Evolutionary conservation across 352 stramenopile genomes (phyloP).

Genomic region (Thalassiosira exigua): DNA sequence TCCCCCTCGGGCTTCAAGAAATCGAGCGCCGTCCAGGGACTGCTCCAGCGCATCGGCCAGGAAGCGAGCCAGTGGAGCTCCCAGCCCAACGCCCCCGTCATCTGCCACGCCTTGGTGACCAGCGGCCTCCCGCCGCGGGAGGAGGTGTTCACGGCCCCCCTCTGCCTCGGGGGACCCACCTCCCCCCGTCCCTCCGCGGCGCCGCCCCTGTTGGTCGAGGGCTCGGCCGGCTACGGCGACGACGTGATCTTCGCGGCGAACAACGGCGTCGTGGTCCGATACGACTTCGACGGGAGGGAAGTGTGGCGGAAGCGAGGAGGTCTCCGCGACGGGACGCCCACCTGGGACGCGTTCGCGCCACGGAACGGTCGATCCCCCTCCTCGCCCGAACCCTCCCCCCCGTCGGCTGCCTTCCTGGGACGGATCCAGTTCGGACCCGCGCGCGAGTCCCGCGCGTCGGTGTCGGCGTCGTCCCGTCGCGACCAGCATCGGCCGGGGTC

Average conservation of each 20-base stretch:
- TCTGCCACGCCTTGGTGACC: constrained; percentile 77
- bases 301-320: constrained; percentile 60
- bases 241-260: constrained; percentile 82
- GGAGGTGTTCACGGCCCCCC: constrained; percentile 77
- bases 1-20: constrained; percentile 34
- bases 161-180: constrained; percentile 59
- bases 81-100: constrained; percentile 29
- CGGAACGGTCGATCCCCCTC: no score
- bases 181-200: constrained; percentile 32
- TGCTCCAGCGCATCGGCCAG: constrained; percentile 47
- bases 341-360: constrained; percentile 21
- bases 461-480: constrained; percentile 54
- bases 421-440: constrained; percentile 56
- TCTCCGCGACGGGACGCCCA: constrained; percentile 53
- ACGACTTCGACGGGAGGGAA: constrained; percentile 64
- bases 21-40: constrained; percentile 41
- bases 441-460: constrained; percentile 49
- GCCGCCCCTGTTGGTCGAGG: constrained; percentile 70
- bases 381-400: not conserved
- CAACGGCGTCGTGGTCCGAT: constrained; percentile 74
- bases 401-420: constrained; percentile 48
- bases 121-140: constrained; percentile 73
- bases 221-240: constrained; percentile 58
- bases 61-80: constrained; percentile 10
- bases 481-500: constrained; percentile 55